Evolutionary conservation across 495 filamentous ascomycete species (phyloP).

Genomic region (Penicillium steckii): DNA sequence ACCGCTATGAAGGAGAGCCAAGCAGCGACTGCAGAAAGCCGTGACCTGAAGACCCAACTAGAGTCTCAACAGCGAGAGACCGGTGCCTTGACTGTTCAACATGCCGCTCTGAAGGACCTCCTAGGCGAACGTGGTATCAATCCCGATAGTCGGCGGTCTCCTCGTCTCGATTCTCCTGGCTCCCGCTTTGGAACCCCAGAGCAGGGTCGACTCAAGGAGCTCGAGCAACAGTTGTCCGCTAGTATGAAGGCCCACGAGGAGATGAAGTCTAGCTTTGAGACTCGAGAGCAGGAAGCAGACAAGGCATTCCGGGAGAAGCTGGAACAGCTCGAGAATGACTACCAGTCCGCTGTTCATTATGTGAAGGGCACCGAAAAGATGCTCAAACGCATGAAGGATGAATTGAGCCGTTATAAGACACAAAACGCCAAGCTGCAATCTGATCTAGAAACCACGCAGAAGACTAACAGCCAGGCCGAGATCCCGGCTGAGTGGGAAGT

Average conservation of each 20-base stretch:
- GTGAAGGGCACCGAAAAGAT: slow-evolving; percentile 99
- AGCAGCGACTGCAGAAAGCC: slow-evolving; percentile 68
- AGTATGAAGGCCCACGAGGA: slow-evolving; percentile 81
- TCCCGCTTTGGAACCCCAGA: slow-evolving; percentile 79
- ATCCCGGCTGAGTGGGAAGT: slow-evolving; percentile 67
- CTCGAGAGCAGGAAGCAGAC: slow-evolving; percentile 79
- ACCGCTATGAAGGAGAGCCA: slow-evolving; percentile 77
- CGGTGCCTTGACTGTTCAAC: slow-evolving; percentile 86
- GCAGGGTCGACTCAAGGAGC: slow-evolving; percentile 73
- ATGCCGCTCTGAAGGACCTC: slow-evolving; percentile 88
- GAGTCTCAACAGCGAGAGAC: slow-evolving; percentile 83
- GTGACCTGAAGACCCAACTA: slow-evolving; percentile 74
- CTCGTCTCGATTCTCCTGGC: slow-evolving; percentile 63
- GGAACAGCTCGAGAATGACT: slow-evolving; percentile 89
- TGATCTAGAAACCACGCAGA: slow-evolving; percentile 62
- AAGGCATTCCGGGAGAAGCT: slow-evolving; percentile 87
- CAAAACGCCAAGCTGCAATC: slow-evolving; percentile 80
- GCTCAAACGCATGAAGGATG: slow-evolving; percentile 97
- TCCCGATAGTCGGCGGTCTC: slow-evolving; percentile 54
- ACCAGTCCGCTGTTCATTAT: slow-evolving; percentile 99
- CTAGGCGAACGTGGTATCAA: slow-evolving; percentile 82
- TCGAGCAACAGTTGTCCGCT: slow-evolving; percentile 84
- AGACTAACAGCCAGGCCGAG: slow-evolving; percentile 31
- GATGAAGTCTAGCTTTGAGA: slow-evolving; percentile 69
- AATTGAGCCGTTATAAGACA: slow-evolving; percentile 82